These are phyloP conservation scores for Bipolaris zeicola DNA, from an alignment of 2,329 filamentous ascomycete species.

Conservation along the genomic window DNA sequence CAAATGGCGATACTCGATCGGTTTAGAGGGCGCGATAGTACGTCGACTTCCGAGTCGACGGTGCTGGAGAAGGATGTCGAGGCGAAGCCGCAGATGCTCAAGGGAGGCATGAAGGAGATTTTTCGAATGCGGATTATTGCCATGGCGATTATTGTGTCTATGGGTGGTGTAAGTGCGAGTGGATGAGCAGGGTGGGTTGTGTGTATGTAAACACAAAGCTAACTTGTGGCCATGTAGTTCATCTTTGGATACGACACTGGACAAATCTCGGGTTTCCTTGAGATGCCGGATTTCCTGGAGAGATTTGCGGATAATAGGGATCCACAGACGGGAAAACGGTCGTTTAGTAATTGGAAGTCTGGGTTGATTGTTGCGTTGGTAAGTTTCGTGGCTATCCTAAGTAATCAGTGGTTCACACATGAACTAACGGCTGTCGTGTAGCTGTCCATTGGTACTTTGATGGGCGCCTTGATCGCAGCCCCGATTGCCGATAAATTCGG, in stretches of 20 bases:
- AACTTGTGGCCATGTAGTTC: not conserved
- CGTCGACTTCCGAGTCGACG: constrained; percentile 32
- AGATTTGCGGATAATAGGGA: constrained; percentile 36
- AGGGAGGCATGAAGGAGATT: constrained; percentile 32
- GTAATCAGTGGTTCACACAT: not conserved
- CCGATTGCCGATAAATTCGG: constrained; percentile 67
- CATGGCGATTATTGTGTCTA: constrained; percentile 43
- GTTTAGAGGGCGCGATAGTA: constrained; percentile 19
- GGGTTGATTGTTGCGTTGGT: constrained; percentile 45
- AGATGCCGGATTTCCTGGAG: constrained; percentile 44
- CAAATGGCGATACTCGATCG: constrained; percentile 34
- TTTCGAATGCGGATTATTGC: constrained; percentile 41
- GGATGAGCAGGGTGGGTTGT: not conserved
- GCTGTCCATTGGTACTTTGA: constrained; percentile 75
- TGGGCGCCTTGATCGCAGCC: constrained; percentile 66
- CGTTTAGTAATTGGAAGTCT: constrained; percentile 41
- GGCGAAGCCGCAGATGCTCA: constrained; percentile 35
- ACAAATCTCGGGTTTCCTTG: constrained; percentile 46
- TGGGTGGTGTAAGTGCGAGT: constrained; percentile 40
- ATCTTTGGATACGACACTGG: constrained; percentile 45
- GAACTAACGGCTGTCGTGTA: constrained; percentile 8
- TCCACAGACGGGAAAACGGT: constrained; percentile 23
- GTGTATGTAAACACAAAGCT: not conserved
- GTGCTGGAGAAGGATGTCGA: constrained; percentile 29
- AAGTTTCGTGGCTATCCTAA: constrained; percentile 9